Evolutionary conservation across 768 basidiomycete genomes (phyloP).

Genomic region (Hortiboletus campestris): DNA sequence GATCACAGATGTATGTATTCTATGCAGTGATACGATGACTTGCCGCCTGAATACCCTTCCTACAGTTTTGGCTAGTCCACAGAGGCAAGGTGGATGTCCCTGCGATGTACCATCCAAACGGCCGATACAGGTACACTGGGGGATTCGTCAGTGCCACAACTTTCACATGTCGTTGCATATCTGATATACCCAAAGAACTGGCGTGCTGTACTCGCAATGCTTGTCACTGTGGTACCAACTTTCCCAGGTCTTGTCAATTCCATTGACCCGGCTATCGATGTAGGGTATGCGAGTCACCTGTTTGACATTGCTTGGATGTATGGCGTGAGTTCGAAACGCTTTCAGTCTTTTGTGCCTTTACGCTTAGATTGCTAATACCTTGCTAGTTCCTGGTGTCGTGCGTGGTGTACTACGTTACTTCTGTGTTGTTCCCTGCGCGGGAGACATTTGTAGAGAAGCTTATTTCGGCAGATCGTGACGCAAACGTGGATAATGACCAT

Average conservation of each 20-base stretch:
- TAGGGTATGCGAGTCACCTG: constrained; percentile 56
- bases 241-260: constrained; percentile 76
- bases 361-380: not conserved
- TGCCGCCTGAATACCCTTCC: not conserved
- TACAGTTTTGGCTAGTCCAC: constrained; percentile 78
- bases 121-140: constrained; percentile 73
- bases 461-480: constrained; percentile 30
- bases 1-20: constrained; percentile 49
- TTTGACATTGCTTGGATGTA: constrained; percentile 80
- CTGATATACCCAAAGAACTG: constrained; percentile 57
- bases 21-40: not conserved
- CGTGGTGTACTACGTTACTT: constrained; percentile 32
- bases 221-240: constrained; percentile 66
- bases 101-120: constrained; percentile 78
- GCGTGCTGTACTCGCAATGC: constrained; percentile 66
- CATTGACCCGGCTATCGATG: constrained; percentile 63
- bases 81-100: constrained; percentile 72
- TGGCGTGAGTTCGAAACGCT: constrained; percentile 50
- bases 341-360: not conserved
- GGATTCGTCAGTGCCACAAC: constrained; percentile 52
- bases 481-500: not conserved
- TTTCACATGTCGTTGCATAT: not conserved
- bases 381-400: constrained; percentile 28
- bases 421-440: constrained; percentile 29
- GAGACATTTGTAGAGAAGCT: constrained; percentile 29